These are phyloP conservation scores for Aspergillus intermedius DNA, from an alignment of 2,329 filamentous ascomycete species.

Conservation along the genomic window DNA sequence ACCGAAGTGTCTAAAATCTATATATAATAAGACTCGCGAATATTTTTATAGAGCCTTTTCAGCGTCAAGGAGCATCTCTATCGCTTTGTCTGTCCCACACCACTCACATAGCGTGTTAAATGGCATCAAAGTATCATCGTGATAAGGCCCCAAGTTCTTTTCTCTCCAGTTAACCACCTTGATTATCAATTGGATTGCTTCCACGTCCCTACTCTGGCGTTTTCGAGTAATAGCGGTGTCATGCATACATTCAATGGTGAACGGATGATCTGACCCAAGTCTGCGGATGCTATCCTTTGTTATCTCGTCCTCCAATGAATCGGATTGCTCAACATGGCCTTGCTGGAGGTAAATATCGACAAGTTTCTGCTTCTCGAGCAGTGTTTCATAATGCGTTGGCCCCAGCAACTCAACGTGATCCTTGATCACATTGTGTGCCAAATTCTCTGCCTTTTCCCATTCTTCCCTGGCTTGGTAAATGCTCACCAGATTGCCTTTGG, in stretches of 20 bases:
- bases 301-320: conserved; percentile 6
- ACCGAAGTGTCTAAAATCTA: neutral
- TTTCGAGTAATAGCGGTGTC: conserved; percentile 3
- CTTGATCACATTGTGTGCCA: neutral
- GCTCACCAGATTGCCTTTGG: conserved; percentile 37
- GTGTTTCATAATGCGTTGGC: neutral
- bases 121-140: conserved; percentile 4
- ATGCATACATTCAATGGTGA: conserved; percentile 5
- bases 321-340: conserved; percentile 4
- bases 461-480: neutral
- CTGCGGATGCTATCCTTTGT: conserved; percentile 4
- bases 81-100: conserved; percentile 4
- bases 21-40: neutral
- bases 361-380: neutral
- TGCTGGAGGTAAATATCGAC: neutral
- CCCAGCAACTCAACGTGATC: neutral
- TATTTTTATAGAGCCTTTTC: neutral
- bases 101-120: conserved; percentile 5
- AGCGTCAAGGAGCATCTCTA: conserved; percentile 6
- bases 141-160: conserved; percentile 4
- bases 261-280: conserved; percentile 8
- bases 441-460: conserved; percentile 1
- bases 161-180: conserved; percentile 1
- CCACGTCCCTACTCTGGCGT: conserved; percentile 1
- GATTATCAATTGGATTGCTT: conserved; percentile 7